Evolutionary conservation across 495 filamentous ascomycete species (phyloP), one percentile per base, ranked within the genome.

Genomic region (Podospora australis): DNA sequence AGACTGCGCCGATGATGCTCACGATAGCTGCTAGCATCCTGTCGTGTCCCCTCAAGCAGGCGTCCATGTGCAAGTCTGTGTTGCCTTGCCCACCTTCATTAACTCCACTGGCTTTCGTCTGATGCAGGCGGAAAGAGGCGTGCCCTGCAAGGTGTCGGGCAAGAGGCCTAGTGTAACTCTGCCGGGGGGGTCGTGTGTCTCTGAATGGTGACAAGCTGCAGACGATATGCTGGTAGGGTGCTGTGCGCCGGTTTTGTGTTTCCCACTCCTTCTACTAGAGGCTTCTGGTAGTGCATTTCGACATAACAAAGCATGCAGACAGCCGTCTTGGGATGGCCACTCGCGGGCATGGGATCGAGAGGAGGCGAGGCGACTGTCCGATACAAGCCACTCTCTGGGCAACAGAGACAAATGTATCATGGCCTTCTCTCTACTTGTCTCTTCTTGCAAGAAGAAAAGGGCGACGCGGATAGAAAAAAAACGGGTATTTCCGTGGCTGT

Each of bases 321-420:
- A 43, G 21, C 40, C 40, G 40, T 43, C 40, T 43, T 43, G 40
- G 40, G 22, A 43, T 43, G 40, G n/a, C 40, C 13, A 16, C 40
- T 14, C 21, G 23, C 10, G 20, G 23, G 13, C 40, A 16, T 23
- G 23, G 16, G 38, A 13, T 30, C 13, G 26, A 30, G 26, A 30
- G 13, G 26, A 13, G 26, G 38, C 38, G 21, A 21, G 23, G 38
- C 20, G 23, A 21, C 38, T 23, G 17, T 17, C 32, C 32, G 32
- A 16, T 17, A 36, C 38, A 40, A n/a, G 14, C 40, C 40, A 23
- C 28, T 43, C 25, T 43, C 40, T 21, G 40, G 25, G 19, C 14
- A 16, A n/a, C n/a, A 14, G 14, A 11, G 22, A 19, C 13, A 23
- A 20, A 22, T 19, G 6, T 6, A 30, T 6, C 2, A 22, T 20